These are phyloP conservation scores for Aspergillus ostianus DNA, from an alignment of 495 filamentous ascomycete genomes.

Conservation along the genomic window DNA sequence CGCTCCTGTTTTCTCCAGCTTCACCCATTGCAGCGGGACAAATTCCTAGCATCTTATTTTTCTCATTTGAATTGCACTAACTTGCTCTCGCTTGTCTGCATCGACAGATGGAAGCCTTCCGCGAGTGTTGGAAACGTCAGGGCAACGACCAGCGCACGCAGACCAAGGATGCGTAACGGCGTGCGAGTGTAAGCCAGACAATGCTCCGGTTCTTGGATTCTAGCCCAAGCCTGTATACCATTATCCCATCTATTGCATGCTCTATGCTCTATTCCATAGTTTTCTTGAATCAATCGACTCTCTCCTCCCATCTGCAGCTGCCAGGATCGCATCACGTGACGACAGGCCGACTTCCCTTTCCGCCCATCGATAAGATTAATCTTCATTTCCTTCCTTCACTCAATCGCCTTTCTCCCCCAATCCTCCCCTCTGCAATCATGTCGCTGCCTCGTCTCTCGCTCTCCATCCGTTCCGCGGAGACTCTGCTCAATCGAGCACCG, in stretches of 20 bases:
- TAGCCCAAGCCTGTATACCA: conserved; percentile 1
- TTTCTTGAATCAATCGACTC: neutral
- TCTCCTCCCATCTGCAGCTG: neutral
- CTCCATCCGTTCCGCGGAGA: conserved; percentile 12
- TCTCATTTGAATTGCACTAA: neutral
- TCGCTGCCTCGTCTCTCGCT: conserved; percentile 9
- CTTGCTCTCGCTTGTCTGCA: neutral
- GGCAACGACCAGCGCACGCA: conserved; percentile 83
- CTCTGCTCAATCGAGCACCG: conserved; percentile 5
- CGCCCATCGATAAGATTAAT: neutral
- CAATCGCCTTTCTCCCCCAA: neutral
- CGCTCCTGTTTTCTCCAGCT: neutral
- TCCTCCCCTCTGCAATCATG: conserved; percentile 5
- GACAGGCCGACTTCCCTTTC: neutral
- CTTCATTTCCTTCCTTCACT: neutral
- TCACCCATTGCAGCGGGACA: neutral
- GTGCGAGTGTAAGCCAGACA: neutral
- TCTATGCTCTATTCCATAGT: neutral
- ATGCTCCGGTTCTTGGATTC: neutral
- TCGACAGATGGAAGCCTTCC: conserved; percentile 84
- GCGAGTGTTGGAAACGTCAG: conserved; percentile 88
- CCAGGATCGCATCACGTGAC: neutral
- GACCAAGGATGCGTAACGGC: conserved; percentile 57
- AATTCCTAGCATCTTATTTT: neutral
- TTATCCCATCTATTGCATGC: conserved; percentile 1